phyloP scores from a whole-genome alignment of 352 stramenopile genomes.

The Aphanomyces cochlioides region DNA sequence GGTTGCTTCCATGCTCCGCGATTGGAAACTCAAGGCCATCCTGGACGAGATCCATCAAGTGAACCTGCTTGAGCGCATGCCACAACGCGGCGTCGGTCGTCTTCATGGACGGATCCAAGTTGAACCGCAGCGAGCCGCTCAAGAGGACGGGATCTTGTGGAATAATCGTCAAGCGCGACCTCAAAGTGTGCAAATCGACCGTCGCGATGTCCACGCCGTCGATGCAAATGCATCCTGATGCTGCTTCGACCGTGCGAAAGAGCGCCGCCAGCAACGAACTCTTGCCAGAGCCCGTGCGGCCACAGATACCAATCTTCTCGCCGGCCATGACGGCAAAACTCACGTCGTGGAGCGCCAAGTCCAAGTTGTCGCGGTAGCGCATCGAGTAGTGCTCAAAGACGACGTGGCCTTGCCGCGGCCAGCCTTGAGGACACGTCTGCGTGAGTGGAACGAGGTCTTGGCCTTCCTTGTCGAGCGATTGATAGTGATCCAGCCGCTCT shows the following conservation, averaged over 20 bases:
- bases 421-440: constrained; percentile 32
- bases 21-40: constrained; percentile 35
- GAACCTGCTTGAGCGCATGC: constrained; percentile 83
- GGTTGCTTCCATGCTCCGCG: constrained; percentile 71
- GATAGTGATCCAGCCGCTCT: constrained; percentile 68
- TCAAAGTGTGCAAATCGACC: constrained; percentile 54
- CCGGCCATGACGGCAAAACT: constrained; percentile 22
- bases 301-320: constrained; percentile 34
- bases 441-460: constrained; percentile 24
- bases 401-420: constrained; percentile 61
- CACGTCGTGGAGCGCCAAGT: constrained; percentile 22
- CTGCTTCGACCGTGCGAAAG: constrained; percentile 36
- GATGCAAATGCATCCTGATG: constrained; percentile 77
- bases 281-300: constrained; percentile 61
- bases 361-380: constrained; percentile 41
- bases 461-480: constrained; percentile 43
- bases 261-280: constrained; percentile 47
- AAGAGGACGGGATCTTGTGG: constrained; percentile 79
- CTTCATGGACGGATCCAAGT: constrained; percentile 60
- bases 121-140: constrained; percentile 61
- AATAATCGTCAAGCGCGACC: constrained; percentile 74
- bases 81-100: constrained; percentile 84
- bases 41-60: constrained; percentile 65
- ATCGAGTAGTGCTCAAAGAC: constrained; percentile 63
- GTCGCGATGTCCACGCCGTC: constrained; percentile 86